Evolutionary conservation across 257 asterid species (phyloP), one percentile per base, ranked within the genome.

Genomic region (Coffea canephora): DNA sequence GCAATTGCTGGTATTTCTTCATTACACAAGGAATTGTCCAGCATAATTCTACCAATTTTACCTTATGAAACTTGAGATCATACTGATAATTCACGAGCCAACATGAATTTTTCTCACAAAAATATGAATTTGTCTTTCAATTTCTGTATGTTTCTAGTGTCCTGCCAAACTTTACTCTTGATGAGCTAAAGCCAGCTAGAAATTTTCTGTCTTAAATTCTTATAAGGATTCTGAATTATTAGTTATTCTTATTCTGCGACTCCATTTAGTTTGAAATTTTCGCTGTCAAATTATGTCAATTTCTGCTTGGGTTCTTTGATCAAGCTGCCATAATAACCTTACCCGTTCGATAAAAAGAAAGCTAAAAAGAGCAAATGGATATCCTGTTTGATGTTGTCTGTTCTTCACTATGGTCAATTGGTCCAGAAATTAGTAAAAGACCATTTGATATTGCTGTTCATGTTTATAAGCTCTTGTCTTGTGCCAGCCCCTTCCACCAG

Each of bases 401-500:
- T 69, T 36, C 31, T 39, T 41, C 8, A 12, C 45, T 43, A 69
- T 41, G 54, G 43, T 69, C 9, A 8, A 18, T 69, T 64, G 74
- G 15, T 43, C 54, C 23, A 69, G 43, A 43, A 23, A 45, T 0
- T 27, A 27, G 41, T 15, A 4, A 71, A 71, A 12, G 21, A 18
- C 34, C 41, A 18, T 79, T 16, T 71, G 23, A 34, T 49, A 67
- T 71, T 66, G 65, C 69, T 61, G 46, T 64, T 71, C 45, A 83
- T 39, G 41, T 59, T 78, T 73, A 75, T 83, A 71, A 45, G 12
- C 46, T 27, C 23, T 71, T 45, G 59, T 55, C 64, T 55, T 74
- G 25, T 75, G 77, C 85, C 80, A 95, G 99, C 89, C 97, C 76
- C 89, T 93, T 69, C 98, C 98, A 36, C 77, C 91, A 10, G 91